phyloP scores from a whole-genome alignment of 768 basidiomycete species.

The Pleurotus platypus region DNA sequence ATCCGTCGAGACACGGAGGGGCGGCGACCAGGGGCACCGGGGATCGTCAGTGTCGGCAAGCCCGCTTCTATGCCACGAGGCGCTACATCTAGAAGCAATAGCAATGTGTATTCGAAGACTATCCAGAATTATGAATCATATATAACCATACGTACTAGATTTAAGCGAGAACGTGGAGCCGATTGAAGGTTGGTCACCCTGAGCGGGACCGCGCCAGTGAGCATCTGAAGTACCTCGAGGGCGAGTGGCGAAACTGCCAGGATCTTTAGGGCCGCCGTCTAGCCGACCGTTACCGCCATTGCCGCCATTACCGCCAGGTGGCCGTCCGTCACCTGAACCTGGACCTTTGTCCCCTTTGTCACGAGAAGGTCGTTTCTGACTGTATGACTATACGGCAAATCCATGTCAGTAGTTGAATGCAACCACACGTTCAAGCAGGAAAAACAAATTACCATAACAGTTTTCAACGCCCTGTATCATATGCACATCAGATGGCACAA shows the following conservation, averaged over 20 bases:
- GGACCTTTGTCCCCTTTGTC: slow-evolving; percentile 42
- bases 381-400: slow-evolving; percentile 56
- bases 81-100: slow-evolving; percentile 10
- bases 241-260: slow-evolving; percentile 35
- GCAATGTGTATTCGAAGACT: slow-evolving; percentile 8
- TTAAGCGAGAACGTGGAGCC: not conserved
- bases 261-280: slow-evolving; percentile 17
- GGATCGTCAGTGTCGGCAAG: slow-evolving; percentile 1
- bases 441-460: slow-evolving; percentile 64
- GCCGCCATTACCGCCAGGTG: slow-evolving; percentile 18
- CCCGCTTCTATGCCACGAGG: slow-evolving; percentile 16
- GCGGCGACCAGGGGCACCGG: too few species aligned
- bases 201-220: slow-evolving; percentile 35
- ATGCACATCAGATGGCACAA: slow-evolving; percentile 12
- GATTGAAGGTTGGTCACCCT: slow-evolving; percentile 1
- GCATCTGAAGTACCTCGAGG: slow-evolving; percentile 77
- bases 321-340: slow-evolving; percentile 27
- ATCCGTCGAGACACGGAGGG: not conserved
- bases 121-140: slow-evolving; percentile 5
- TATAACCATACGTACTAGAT: slow-evolving; percentile 8
- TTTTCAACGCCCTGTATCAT: slow-evolving; percentile 62
- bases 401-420: too few species aligned
- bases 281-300: slow-evolving; percentile 31
- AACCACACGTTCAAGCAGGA: too few species aligned
- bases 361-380: slow-evolving; percentile 69